Evolutionary conservation across 169 alveolate genomes (phyloP), one percentile per base, ranked within the genome.

Genomic region (Toxoplasma gondii): DNA sequence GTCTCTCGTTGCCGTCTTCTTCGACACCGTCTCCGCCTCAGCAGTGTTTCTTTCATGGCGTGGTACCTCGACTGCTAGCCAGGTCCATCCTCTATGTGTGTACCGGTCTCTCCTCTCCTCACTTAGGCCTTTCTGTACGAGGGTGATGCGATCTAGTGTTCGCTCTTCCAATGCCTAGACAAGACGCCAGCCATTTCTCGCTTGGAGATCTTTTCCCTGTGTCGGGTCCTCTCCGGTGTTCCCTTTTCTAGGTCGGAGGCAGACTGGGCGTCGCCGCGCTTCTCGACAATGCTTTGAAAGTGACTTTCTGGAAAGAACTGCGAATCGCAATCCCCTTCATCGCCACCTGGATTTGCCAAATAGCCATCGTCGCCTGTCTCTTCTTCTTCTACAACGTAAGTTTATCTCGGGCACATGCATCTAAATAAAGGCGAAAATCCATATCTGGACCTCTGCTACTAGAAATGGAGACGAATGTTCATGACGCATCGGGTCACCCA

Each of bases 291-390:
- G 49, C 90, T 4, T 31, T 92, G n/a, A 54, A 54, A 36, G 53
- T 80, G 36, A 34, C 91, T 0, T 92, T 92, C 43, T 22, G 80
- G 44, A 44, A 49, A 39, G 70, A 80, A 45, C 10, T 81, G 17
- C 69, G 84, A n/a, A 39, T 92, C 67, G 64, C 82, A 39, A 31
- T 74, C 69, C 94, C 94, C 58, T 82, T 92, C 81, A 44, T 92
- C 43, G 45, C 67, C 27, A 27, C n/a, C 34, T 74, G 88, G 80
- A 82, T 69, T 27, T 92, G 91, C 90, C 91, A 80, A 19, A 69
- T 84, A 0, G 94, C 94, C 24, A 43, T 92, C 49, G 69, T 44
- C 38, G 36, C 86, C 64, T 45, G 70, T 27, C 70, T 92, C 38
- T 92, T 78, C 84, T 54, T 38, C 67, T 92, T 92, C 43, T 64